phyloP scores from a whole-genome alignment of 257 asterid species.

The Euphrasia confusa region DNA sequence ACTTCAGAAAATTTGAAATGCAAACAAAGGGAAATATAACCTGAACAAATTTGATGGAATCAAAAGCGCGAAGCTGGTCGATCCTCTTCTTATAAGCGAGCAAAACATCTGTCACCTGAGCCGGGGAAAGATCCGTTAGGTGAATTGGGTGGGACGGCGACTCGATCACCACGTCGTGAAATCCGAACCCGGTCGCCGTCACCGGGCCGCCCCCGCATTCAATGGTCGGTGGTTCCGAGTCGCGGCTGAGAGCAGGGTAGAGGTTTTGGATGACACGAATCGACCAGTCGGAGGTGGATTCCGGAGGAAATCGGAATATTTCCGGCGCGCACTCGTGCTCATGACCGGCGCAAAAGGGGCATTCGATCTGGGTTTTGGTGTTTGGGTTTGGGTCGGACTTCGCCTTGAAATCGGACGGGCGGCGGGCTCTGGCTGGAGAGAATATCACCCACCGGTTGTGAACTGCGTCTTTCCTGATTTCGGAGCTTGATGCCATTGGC shows the following conservation, averaged over 20 bases:
- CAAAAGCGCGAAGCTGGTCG: constrained; percentile 44
- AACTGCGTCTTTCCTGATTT: constrained; percentile 70
- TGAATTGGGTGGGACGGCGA: constrained; percentile 73
- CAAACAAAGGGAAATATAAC: constrained; percentile 30
- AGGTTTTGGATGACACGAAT: constrained; percentile 82
- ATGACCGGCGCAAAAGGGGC: constrained; percentile 85
- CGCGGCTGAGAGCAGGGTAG: constrained; percentile 83
- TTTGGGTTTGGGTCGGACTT: constrained; percentile 38
- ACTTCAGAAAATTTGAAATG: not conserved
- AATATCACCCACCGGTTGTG: constrained; percentile 82
- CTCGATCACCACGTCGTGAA: constrained; percentile 94
- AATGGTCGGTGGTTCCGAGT: constrained; percentile 23
- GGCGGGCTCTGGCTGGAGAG: constrained; percentile 87
- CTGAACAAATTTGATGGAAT: constrained; percentile 72
- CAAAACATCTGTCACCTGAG: constrained; percentile 56
- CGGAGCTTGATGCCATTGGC: constrained; percentile 51
- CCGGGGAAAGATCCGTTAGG: constrained; percentile 54
- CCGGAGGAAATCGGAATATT: constrained; percentile 67
- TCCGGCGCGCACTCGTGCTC: constrained; percentile 98
- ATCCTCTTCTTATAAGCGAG: constrained; percentile 73
- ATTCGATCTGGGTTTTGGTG: constrained; percentile 32
- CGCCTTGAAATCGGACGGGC: constrained; percentile 90
- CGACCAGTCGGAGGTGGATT: constrained; percentile 60
- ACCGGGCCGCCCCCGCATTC: constrained; percentile 32
- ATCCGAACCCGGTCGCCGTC: constrained; percentile 65